A percentile compares a stretch with the other conserved stretches of the same genome.
phyloP scores from a whole-genome alignment of 1,284 basidiomycete species.

The Vanrija humicola region DNA sequence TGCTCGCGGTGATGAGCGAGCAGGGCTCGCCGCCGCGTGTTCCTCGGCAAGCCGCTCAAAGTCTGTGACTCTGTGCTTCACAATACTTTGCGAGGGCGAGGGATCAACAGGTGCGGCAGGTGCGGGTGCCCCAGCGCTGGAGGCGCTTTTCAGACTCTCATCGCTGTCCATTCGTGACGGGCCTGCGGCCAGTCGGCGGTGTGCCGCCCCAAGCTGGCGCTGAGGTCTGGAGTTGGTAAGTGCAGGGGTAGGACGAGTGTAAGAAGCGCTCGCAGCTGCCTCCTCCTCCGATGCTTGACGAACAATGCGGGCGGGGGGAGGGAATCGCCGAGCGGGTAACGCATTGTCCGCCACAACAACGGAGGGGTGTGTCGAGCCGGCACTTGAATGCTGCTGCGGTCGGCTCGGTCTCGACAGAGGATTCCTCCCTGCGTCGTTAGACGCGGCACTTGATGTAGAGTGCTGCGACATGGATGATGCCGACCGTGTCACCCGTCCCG shows the following conservation, averaged over 20 bases:
- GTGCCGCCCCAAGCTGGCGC: background rate
- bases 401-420: constrained; percentile 24
- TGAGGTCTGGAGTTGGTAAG: background rate
- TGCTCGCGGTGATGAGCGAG: too few relatives aligned
- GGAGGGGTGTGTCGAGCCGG: constrained; percentile 15
- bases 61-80: background rate
- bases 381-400: constrained; percentile 12
- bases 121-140: too few relatives aligned
- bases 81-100: background rate
- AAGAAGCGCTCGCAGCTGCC: too few relatives aligned
- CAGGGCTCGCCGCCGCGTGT: background rate
- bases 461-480: background rate
- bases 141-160: too few relatives aligned
- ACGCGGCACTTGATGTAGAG: background rate
- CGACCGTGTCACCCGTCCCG: background rate
- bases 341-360: background rate
- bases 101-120: background rate
- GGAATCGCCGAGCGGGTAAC: constrained; percentile 13
- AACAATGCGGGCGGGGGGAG: constrained; percentile 21
- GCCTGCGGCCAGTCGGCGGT: background rate
- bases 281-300: background rate
- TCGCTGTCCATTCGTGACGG: background rate
- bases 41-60: constrained; percentile 1
- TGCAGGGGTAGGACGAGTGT: constrained; percentile 1
- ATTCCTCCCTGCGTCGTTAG: constrained; percentile 2